Evolutionary conservation across 495 filamentous ascomycete genomes (phyloP).

Genomic region (Talaromyces liani): DNA sequence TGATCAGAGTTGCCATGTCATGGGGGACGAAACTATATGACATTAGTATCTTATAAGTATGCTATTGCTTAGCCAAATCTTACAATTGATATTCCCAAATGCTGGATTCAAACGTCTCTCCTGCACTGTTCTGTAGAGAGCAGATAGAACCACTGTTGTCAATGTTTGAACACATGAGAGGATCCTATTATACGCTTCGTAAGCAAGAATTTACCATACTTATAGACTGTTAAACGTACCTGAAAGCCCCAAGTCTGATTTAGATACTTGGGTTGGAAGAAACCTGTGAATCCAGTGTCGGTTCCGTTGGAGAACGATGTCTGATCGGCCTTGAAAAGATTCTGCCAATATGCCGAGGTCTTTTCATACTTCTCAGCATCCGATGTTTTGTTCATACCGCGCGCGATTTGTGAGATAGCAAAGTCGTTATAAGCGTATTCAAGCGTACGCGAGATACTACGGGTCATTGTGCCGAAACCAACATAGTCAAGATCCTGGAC

Average conservation of each 20-base stretch:
- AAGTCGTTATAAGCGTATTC: slow-evolving; percentile 73
- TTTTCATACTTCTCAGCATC: slow-evolving; percentile 55
- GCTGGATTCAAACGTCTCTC: slow-evolving; percentile 57
- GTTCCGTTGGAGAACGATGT: slow-evolving; percentile 35
- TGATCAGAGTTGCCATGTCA: slow-evolving; percentile 59
- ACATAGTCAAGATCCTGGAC: slow-evolving; percentile 62
- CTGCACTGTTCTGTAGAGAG: slow-evolving; percentile 50
- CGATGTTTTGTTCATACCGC: slow-evolving; percentile 44
- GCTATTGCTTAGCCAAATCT: background rate
- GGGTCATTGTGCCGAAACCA: slow-evolving; percentile 64
- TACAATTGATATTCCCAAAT: slow-evolving; percentile 70
- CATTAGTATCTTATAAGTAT: background rate
- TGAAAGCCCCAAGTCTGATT: slow-evolving; percentile 52
- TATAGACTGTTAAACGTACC: slow-evolving; percentile 3
- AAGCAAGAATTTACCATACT: background rate
- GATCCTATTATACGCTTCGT: slow-evolving; percentile 37
- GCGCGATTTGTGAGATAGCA: slow-evolving; percentile 44
- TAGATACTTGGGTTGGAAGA: slow-evolving; percentile 56
- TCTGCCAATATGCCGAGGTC: slow-evolving; percentile 57
- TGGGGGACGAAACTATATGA: slow-evolving; percentile 54
- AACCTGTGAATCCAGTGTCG: slow-evolving; percentile 51
- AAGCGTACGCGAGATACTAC: slow-evolving; percentile 61
- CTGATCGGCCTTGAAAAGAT: slow-evolving; percentile 56
- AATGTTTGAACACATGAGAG: slow-evolving; percentile 39
- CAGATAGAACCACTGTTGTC: slow-evolving; percentile 44